phyloP scores from a whole-genome alignment of 768 basidiomycete species.

The Lentinus brumalis region DNA sequence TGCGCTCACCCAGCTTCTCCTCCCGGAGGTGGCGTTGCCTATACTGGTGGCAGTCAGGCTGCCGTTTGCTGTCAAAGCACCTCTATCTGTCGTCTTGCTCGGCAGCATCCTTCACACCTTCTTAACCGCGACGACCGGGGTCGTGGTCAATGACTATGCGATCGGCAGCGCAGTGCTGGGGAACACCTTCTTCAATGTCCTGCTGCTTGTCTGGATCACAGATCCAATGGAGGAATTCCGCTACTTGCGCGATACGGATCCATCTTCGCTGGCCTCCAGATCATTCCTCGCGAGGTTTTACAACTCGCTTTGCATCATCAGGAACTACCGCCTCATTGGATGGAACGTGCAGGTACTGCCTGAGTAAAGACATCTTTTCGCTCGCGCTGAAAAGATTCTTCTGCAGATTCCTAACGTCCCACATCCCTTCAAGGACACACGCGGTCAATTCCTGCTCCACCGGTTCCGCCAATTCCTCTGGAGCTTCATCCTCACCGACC shows the following conservation, averaged over 20 bases:
- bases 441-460: constrained; percentile 5
- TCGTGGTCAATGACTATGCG: constrained; percentile 1
- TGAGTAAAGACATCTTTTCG: not conserved
- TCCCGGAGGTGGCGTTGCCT: not conserved
- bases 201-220: constrained; percentile 2
- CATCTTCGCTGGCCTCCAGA: not conserved
- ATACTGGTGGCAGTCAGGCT: not conserved
- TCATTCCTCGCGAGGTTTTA: constrained; percentile 7
- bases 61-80: not conserved
- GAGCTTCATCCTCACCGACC: constrained; percentile 10
- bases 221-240: constrained; percentile 13
- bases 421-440: constrained; percentile 2
- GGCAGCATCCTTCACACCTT: not conserved
- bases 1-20: not conserved
- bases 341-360: constrained; percentile 21
- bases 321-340: constrained; percentile 21
- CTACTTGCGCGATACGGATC: not conserved
- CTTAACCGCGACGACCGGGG: not conserved
- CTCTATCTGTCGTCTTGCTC: not conserved
- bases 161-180: constrained; percentile 10
- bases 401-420: constrained; percentile 8
- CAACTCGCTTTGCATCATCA: constrained; percentile 8
- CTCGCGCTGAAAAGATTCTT: no score
- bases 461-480: constrained; percentile 5
- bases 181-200: constrained; percentile 8